A percentile compares a stretch with the other conserved stretches of the same genome.
These are phyloP conservation scores for Lepraria neglecta DNA, from an alignment of 495 filamentous ascomycete genomes.

Conservation along the genomic window DNA sequence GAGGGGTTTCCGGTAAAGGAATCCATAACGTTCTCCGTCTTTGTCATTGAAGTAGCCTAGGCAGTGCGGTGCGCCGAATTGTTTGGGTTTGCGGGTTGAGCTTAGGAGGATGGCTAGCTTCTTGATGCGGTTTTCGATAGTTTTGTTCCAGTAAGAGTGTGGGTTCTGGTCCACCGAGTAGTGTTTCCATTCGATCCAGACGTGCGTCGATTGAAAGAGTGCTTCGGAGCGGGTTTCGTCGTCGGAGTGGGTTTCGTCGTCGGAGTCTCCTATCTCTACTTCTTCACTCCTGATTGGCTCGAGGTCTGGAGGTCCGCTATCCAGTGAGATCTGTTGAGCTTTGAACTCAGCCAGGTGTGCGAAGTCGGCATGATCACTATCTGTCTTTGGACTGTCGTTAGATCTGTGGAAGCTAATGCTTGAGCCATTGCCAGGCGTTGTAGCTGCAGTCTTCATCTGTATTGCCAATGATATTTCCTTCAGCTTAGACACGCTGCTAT, in stretches of 20 bases:
- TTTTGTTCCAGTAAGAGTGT: constrained; percentile 1
- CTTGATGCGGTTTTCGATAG: constrained; percentile 13
- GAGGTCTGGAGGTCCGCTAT: not conserved
- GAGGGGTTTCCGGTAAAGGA: constrained; percentile 2
- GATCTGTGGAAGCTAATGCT: not conserved
- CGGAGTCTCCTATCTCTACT: constrained; percentile 3
- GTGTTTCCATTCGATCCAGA: constrained; percentile 18
- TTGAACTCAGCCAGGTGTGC: constrained; percentile 8
- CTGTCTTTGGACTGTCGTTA: not conserved
- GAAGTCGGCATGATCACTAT: not conserved
- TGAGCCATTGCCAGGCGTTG: not conserved
- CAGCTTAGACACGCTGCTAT: constrained; percentile 16
- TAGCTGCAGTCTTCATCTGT: not conserved
- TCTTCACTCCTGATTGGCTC: not conserved
- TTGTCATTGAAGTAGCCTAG: constrained; percentile 33
- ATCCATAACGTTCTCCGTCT: constrained; percentile 19
- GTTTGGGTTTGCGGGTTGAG: constrained; percentile 18
- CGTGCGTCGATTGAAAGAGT: not conserved
- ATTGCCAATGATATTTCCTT: constrained; percentile 10
- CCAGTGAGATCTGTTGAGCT: not conserved
- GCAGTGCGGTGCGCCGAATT: constrained; percentile 35
- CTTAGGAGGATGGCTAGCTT: constrained; percentile 17
- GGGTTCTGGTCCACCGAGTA: not conserved
- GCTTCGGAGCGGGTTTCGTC: constrained; percentile 9
- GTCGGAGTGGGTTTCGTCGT: constrained; percentile 11